Base-by-base conservation (phyloP, 495 filamentous ascomycete species). In the Penicillium taxi region DNA sequence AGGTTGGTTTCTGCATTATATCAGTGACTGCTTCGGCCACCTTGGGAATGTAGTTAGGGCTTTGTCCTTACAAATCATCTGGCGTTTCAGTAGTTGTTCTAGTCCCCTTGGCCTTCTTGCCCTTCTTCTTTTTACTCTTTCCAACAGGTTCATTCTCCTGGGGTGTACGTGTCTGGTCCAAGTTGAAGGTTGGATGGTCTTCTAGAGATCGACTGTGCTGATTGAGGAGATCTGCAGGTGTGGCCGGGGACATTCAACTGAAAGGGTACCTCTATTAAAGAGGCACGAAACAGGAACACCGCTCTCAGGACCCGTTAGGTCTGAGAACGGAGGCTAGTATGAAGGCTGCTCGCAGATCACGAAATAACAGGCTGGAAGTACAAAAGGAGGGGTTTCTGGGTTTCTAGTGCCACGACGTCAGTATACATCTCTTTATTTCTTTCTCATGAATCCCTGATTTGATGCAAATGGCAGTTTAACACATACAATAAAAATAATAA, bases 51-150 rank as follows among this genome's bases (percentile, higher is more conserved):
- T n/a, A n/a, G n/a, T n/a, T n/a, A n/a, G n/a, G n/a, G n/a, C n/a
- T n/a, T n/a, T n/a, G n/a, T n/a, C n/a, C 67, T 42, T 62, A 73
- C 71, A 68, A 36, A 41, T 66, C 59, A 32, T 70, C 66, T 27
- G 54, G 52, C 30, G 59, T 42, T 42, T 53, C 58, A 12, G 53
- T 40, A 47, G 53, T 48, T 50, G 62, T 47, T 48, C 58, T 66
- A 32, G 45, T 45, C 36, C 48, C 55, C 42, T 65, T 70, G 32
- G 50, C 47, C 50, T 65, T 67, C 42, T 48, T 51, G 48, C 61
- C 61, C 16, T 61, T 63, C 59, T 71, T 69, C 61, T 68, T 67
- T 43, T 67, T 64, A 52, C 48, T 50, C 37, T 67, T 71, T 37
- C 61, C 58, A 46, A 53, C 56, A 27, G 55, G 52, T 32, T 67